Conservation (phyloP, 164 flowering plant genomes). For the Paratinospora sagittata region DNA sequence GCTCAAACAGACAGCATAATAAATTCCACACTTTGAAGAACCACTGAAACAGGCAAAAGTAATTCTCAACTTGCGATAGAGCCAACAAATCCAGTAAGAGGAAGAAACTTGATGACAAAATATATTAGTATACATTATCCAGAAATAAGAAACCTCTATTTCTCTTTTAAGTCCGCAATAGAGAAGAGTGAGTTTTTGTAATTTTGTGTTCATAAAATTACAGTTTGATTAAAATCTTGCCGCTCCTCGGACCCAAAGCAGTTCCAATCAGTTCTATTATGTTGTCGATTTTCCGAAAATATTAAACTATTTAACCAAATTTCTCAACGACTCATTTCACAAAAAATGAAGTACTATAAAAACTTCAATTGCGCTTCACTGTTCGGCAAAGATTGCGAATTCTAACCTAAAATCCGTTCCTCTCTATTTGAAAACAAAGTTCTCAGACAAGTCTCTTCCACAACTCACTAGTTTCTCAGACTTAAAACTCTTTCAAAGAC, state of each 20-base stretch:
- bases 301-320: not conserved
- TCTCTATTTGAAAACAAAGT: not conserved
- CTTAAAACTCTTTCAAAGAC: no score
- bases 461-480: no score
- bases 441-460: no score
- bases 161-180: no score
- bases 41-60: no score
- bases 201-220: not conserved
- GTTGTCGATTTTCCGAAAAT: not conserved
- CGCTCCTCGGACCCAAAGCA: not conserved
- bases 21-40: no score
- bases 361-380: not conserved
- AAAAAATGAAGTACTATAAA: not conserved
- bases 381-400: not conserved
- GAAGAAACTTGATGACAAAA: no score
- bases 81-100: no score
- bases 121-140: no score
- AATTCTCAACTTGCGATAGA: no score
- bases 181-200: no score
- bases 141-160: no score
- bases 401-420: not conserved
- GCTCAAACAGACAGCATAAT: not conserved
- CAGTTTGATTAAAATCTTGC: not conserved
- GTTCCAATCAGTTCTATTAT: not conserved
- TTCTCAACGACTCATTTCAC: not conserved